Conservation (phyloP, 2,329 filamentous ascomycete genomes). For the Monosporascus sp. region DNA sequence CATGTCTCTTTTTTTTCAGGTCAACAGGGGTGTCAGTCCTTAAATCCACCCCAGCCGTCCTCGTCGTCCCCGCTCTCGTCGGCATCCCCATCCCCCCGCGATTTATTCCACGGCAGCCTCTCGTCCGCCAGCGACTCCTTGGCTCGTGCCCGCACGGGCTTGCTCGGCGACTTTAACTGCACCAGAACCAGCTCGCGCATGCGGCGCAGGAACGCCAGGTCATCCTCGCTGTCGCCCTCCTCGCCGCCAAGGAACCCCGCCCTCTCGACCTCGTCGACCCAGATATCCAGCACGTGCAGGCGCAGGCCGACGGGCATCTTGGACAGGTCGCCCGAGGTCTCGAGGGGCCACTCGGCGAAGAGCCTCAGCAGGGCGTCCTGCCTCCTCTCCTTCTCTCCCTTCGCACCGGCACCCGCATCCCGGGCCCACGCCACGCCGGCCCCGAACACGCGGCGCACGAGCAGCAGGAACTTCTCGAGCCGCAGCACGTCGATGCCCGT, state of each 20-base stretch:
- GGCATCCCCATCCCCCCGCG: conserved; percentile 25
- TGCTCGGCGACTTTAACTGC: conserved; percentile 58
- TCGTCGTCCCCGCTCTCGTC: conserved; percentile 30
- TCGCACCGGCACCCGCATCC: conserved; percentile 16
- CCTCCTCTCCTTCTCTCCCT: conserved; percentile 29
- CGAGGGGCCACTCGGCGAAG: conserved; percentile 39
- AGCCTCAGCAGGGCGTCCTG: conserved; percentile 34
- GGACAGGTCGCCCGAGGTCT: conserved; percentile 34
- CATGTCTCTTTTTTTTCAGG: background rate
- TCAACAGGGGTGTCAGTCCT: conserved; percentile 42
- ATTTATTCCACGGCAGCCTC: conserved; percentile 60
- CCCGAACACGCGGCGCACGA: conserved; percentile 73
- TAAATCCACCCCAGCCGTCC: conserved; percentile 65
- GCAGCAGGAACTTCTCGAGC: conserved; percentile 88
- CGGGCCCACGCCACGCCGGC: conserved; percentile 57
- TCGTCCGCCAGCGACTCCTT: conserved; percentile 69
- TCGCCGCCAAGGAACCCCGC: conserved; percentile 48
- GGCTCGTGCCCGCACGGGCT: conserved; percentile 66
- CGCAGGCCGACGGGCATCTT: conserved; percentile 78
- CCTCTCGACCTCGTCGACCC: conserved; percentile 82
- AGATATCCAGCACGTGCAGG: conserved; percentile 85
- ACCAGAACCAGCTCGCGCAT: conserved; percentile 52
- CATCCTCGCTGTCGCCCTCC: conserved; percentile 32
- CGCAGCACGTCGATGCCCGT: conserved; percentile 66
- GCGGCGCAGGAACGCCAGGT: conserved; percentile 45